Evolutionary conservation across 768 basidiomycete genomes (phyloP).

Genomic region (Phaffia australis): DNA sequence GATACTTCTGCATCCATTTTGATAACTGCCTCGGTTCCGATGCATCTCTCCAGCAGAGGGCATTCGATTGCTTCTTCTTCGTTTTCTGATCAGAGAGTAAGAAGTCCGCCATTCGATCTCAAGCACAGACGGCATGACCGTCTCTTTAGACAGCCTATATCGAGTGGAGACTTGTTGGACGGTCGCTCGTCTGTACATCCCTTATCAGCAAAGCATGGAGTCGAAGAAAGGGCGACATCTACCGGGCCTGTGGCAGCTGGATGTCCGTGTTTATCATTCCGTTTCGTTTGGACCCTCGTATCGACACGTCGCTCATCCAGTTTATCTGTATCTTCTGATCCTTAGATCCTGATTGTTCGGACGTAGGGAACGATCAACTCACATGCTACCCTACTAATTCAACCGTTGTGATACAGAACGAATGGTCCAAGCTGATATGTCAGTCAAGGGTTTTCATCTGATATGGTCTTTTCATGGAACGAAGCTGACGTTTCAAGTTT

Average conservation of each 20-base stretch:
- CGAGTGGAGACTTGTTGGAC: too few species aligned
- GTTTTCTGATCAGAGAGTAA: too few species aligned
- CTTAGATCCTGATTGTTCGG: slow-evolving; percentile 1
- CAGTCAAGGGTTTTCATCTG: neutral
- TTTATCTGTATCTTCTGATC: too few species aligned
- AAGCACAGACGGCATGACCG: too few species aligned
- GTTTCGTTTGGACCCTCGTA: neutral
- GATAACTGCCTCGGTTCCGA: too few species aligned
- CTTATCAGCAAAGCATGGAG: too few species aligned
- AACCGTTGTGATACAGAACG: slow-evolving; percentile 21
- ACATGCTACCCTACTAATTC: slow-evolving; percentile 14
- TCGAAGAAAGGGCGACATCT: neutral
- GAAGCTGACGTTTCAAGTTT: neutral
- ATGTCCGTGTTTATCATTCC: neutral
- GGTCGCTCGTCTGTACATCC: too few species aligned
- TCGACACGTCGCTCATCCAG: neutral
- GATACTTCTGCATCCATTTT: too few species aligned
- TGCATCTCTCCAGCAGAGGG: too few species aligned
- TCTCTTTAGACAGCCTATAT: too few species aligned
- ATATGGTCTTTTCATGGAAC: neutral
- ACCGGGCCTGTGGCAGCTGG: slow-evolving; percentile 17
- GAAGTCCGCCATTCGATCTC: too few species aligned
- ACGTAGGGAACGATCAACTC: slow-evolving; percentile 20
- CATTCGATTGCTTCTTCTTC: too few species aligned
- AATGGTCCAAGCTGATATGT: slow-evolving; percentile 20